These are phyloP conservation scores for Penicillium cosmopolitanum DNA, from an alignment of 495 filamentous ascomycete species.

Conservation along the genomic window DNA sequence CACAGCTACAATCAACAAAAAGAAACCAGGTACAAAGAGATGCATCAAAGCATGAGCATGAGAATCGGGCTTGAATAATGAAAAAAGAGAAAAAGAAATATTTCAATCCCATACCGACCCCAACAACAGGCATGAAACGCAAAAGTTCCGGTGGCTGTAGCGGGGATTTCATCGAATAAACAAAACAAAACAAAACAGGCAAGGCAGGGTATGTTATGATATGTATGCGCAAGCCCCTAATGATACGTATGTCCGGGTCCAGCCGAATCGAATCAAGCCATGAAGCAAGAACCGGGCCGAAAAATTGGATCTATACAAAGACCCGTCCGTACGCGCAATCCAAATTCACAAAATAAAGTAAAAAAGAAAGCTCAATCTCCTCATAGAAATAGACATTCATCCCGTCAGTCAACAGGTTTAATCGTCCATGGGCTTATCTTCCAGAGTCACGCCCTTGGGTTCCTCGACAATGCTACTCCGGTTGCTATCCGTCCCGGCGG, in stretches of 20 bases:
- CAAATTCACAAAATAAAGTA: background rate
- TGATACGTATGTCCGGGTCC: conserved; percentile 3
- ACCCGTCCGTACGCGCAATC: conserved; percentile 7
- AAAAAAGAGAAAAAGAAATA: too few species aligned
- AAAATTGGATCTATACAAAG: conserved; percentile 2
- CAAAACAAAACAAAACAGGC: background rate
- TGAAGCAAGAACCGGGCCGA: background rate
- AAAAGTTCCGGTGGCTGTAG: too few species aligned
- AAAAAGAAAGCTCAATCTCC: background rate
- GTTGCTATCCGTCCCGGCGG: conserved; percentile 44
- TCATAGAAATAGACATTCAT: too few species aligned
- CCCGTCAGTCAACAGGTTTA: conserved; percentile 32
- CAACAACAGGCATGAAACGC: too few species aligned
- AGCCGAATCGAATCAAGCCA: background rate
- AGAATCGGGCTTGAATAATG: too few species aligned
- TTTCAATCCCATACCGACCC: too few species aligned
- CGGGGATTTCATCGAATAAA: background rate
- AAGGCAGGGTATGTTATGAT: conserved; percentile 1
- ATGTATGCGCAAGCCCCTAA: conserved; percentile 4
- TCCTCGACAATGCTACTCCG: conserved; percentile 50
- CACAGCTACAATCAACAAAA: background rate
- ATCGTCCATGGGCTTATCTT: conserved; percentile 86
- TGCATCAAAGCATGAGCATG: too few species aligned
- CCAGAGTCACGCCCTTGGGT: conserved; percentile 72
- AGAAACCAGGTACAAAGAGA: background rate